Base-by-base conservation (phyloP, 495 filamentous ascomycete species). In the Hypomontagnella submonticulosa region DNA sequence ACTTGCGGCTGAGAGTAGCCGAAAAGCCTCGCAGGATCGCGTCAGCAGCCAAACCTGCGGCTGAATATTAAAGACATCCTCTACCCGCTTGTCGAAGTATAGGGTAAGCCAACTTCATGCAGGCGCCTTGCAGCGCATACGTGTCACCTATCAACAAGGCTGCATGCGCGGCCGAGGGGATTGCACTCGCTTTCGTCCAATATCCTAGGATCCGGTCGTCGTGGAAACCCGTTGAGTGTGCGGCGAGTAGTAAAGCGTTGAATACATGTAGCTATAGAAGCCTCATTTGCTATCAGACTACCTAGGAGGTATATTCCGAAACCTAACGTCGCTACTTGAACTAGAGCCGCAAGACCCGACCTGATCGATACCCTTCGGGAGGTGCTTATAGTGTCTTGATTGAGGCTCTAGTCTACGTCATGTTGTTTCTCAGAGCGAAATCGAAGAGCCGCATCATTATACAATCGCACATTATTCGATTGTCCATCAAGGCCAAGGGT, bases 61-160 rank as follows among this genome's bases (percentile, higher is more conserved):
- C 65, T 68, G 58, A 68, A 68, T 68, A 44, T 34, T 52, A 47
- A 33, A 6, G 16, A 36, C n/a, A 38, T 23, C 50, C 61, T 52
- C 16, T 50, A 18, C 38, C 36, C 40, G 44, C 51, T 49, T 48
- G 50, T 61, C 36, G 33, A 42, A 23, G 44, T 37, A 27, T 51
- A 42, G 47, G 30, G 53, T 44, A 41, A 68, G 41, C 38, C 33
- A n/a, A 42, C 16, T 47, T 63, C 13, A 62, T 62, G 65, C 65
- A 67, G 41, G 48, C 52, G 30, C 54, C 58, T 59, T 16, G 27
- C 54, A 37, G 34, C 48, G 13, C 19, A 49, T 62, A 67, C 58
- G 64, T 67, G 58, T 61, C 64, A 53, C 57, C 44, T 56, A 48
- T 62, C 52, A 43, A 41, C 38, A 13, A 23, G 40, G 51, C 13